These are phyloP conservation scores for Acrodontium crateriforme DNA, from an alignment of 2,329 filamentous ascomycete species.

Conservation along the genomic window DNA sequence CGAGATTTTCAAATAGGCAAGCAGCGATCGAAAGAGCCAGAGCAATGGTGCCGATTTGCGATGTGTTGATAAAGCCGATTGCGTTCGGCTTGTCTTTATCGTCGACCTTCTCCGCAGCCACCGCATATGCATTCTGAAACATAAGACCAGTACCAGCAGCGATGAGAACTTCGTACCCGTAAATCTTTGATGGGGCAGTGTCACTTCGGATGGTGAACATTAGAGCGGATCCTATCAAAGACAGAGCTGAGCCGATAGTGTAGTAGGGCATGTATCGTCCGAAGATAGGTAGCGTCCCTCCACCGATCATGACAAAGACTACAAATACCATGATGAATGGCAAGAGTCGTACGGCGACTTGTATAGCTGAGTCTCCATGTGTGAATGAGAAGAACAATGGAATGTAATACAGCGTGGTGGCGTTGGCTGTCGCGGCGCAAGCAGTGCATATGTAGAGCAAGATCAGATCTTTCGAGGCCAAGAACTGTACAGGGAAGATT, in stretches of 20 bases:
- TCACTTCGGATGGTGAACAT: conserved; percentile 17
- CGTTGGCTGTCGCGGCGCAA: conserved; percentile 20
- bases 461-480: conserved; percentile 24
- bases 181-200: conserved; percentile 12
- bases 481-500: conserved; percentile 37
- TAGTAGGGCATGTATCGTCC: conserved; percentile 31
- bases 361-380: conserved; percentile 27
- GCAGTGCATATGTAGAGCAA: conserved; percentile 30
- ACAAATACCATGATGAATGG: conserved; percentile 29
- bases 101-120: conserved; percentile 7
- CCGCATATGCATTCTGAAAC: conserved; percentile 11
- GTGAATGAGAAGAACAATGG: conserved; percentile 43
- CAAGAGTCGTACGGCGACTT: conserved; percentile 29
- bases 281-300: conserved; percentile 24
- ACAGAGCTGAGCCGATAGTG: conserved; percentile 23
- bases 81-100: conserved; percentile 4
- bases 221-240: conserved; percentile 23
- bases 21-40: conserved; percentile 15
- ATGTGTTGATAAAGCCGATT: conserved; percentile 7
- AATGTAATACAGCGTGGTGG: conserved; percentile 35
- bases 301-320: conserved; percentile 24
- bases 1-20: conserved; percentile 18
- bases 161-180: conserved; percentile 12
- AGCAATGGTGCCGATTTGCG: conserved; percentile 14
- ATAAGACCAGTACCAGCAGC: conserved; percentile 9